Evolutionary conservation across 2,329 filamentous ascomycete species (phyloP).

Genomic region (Aspergillus sp.): DNA sequence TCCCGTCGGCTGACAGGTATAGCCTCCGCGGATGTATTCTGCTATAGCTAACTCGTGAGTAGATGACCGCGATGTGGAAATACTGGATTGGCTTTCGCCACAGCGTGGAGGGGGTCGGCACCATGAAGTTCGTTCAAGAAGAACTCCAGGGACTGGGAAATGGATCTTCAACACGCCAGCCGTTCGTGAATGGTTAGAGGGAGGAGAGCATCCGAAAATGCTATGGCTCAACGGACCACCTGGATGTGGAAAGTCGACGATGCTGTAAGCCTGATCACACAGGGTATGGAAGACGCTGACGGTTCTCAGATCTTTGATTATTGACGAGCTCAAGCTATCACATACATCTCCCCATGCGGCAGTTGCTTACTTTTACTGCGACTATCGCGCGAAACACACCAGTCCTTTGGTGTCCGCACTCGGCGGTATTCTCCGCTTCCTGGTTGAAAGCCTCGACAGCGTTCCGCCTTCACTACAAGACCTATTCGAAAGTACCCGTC

Average conservation of each 20-base stretch:
- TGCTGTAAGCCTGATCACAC: not conserved
- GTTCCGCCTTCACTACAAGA: not conserved
- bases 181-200: not conserved
- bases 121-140: slow-evolving; percentile 2
- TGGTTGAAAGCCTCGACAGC: not conserved
- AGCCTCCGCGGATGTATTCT: not conserved
- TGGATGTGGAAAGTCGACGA: slow-evolving; percentile 3
- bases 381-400: not conserved
- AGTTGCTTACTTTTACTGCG: not conserved
- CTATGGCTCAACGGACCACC: slow-evolving; percentile 1
- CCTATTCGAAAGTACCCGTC: not conserved
- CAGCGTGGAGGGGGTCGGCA: not conserved
- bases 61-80: not conserved
- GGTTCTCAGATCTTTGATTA: not conserved
- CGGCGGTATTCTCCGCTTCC: slow-evolving; percentile 1
- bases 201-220: not conserved
- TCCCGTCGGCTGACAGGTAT: not conserved
- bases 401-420: not conserved
- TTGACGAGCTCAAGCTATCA: not conserved
- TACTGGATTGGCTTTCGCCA: slow-evolving; percentile 4
- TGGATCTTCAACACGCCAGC: not conserved
- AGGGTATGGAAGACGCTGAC: not conserved
- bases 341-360: not conserved
- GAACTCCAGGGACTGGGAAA: not conserved
- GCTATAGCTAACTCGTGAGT: not conserved